Percentiles rank a stretch among this genome's conserved stretches.
phyloP scores from a whole-genome alignment of 1,284 basidiomycete species.

The Trichosporon sp. region DNA sequence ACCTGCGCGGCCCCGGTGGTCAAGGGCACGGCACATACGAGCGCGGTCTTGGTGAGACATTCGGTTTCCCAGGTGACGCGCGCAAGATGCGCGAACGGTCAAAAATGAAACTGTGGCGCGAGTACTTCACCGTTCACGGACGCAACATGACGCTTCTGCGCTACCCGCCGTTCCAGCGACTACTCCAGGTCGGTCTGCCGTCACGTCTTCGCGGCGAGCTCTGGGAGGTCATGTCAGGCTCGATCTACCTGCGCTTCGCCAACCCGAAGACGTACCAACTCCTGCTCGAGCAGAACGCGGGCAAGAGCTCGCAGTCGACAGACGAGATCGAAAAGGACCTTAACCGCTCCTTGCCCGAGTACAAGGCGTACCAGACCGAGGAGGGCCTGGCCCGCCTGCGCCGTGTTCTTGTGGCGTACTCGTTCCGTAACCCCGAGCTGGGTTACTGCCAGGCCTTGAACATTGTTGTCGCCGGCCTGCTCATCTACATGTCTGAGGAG shows the following conservation, averaged over 20 bases:
- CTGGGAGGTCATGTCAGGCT: conserved; percentile 97
- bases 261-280: conserved; percentile 84
- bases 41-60: conserved; percentile 80
- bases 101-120: conserved; percentile 95
- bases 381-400: conserved; percentile 82
- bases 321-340: conserved; percentile 99
- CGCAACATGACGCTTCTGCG: conserved; percentile 68
- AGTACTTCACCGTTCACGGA: conserved; percentile 68
- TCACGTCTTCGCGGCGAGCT: conserved; percentile 94
- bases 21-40: conserved; percentile 64
- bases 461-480: conserved; percentile 63
- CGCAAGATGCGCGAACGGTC: conserved; percentile 95
- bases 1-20: conserved; percentile 60
- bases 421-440: conserved; percentile 93
- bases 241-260: conserved; percentile 84
- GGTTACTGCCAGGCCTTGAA: conserved; percentile 83
- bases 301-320: conserved; percentile 81
- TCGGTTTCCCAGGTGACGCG: conserved; percentile 90
- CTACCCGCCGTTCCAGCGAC: conserved; percentile 93
- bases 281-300: conserved; percentile 76
- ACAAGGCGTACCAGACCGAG: conserved; percentile 87
- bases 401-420: conserved; percentile 92
- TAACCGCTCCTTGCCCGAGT: conserved; percentile 91
- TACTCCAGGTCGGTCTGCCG: conserved; percentile 95
- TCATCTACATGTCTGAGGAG: conserved; percentile 97